These are phyloP conservation scores for Citrus trifoliata DNA, from an alignment of 345 rosid genomes.

Conservation along the genomic window DNA sequence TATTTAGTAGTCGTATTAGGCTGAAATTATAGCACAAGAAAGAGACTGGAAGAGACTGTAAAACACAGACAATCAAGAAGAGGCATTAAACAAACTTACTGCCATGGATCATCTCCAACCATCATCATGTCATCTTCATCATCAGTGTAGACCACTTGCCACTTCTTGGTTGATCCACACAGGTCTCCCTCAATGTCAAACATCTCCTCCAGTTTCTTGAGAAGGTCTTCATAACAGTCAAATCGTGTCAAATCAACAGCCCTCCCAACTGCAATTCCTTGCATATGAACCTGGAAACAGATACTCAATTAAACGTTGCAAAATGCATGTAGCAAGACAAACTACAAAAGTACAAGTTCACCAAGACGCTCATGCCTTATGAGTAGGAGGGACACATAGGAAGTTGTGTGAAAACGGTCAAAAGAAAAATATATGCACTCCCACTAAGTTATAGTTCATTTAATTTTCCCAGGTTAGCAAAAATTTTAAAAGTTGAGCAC, in stretches of 20 bases:
- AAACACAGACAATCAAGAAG: background rate
- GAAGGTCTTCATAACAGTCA: constrained; percentile 68
- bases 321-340: background rate
- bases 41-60: background rate
- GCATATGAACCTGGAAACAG: constrained; percentile 84
- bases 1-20: background rate
- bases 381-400: background rate
- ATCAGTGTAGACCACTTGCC: constrained; percentile 97
- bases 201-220: constrained; percentile 85
- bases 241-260: constrained; percentile 88
- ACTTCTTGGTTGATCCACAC: constrained; percentile 59
- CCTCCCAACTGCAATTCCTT: constrained; percentile 96
- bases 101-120: constrained; percentile 99
- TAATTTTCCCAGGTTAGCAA: background rate
- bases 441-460: background rate
- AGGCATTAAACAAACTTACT: constrained; percentile 55
- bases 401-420: background rate
- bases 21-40: background rate
- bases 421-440: background rate
- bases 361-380: background rate
- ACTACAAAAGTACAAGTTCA: background rate
- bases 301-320: constrained; percentile 4
- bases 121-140: constrained; percentile 99
- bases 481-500: background rate
- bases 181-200: constrained; percentile 91